A percentile compares a stretch with the other conserved stretches of the same genome.
phyloP scores from a whole-genome alignment of 1,139 yeast species.

The Casaregolazyma lundiana region DNA sequence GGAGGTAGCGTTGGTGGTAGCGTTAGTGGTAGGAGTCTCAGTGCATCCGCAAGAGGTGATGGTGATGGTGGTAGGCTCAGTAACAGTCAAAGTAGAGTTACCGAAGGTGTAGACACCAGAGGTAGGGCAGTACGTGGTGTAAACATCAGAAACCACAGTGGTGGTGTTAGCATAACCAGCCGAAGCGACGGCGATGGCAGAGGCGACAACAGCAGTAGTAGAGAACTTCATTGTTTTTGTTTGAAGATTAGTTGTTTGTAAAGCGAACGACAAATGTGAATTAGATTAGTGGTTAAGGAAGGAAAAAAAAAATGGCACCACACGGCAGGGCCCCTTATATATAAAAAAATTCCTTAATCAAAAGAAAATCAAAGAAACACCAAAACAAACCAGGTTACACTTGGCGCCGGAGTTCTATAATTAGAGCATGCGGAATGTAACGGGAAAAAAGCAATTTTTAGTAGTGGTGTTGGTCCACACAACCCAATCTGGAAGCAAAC shows the following conservation, averaged over 20 bases:
- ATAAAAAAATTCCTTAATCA: neutral
- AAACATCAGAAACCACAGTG: conserved; percentile 32
- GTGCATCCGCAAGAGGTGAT: conserved; percentile 51
- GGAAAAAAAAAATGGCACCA: conserved; percentile 11
- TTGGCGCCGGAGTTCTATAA: neutral
- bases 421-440: neutral
- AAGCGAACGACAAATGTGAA: conserved; percentile 20
- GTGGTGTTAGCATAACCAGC: conserved; percentile 29
- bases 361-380: neutral
- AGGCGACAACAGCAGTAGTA: conserved; percentile 26
- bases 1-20: conserved; percentile 35
- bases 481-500: neutral
- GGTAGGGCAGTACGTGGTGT: conserved; percentile 42
- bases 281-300: conserved; percentile 10
- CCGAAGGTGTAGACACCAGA: conserved; percentile 37
- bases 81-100: conserved; percentile 37
- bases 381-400: no score
- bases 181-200: conserved; percentile 28
- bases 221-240: conserved; percentile 32
- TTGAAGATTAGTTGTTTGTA: conserved; percentile 2
- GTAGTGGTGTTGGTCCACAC: neutral
- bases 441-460: neutral
- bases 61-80: conserved; percentile 42
- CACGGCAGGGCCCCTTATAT: conserved; percentile 17
- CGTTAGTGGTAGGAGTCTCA: conserved; percentile 43